Conservation (phyloP, 495 filamentous ascomycete species). For the Lindgomyces ingoldianus region DNA sequence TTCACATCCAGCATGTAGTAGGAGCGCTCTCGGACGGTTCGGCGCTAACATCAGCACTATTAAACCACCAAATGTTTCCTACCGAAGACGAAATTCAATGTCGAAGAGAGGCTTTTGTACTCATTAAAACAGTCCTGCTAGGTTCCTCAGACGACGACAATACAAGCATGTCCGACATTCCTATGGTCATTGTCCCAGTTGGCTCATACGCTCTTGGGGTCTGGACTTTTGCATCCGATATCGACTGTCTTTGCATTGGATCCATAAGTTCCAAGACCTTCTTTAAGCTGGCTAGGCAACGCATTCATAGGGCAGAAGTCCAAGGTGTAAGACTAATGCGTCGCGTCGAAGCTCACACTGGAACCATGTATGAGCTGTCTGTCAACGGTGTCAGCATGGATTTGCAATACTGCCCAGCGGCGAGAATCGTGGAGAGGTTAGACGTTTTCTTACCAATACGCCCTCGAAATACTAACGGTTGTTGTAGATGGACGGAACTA, state of each 20-base stretch:
- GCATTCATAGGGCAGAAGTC: slow-evolving; percentile 48
- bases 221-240: slow-evolving; percentile 57
- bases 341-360: slow-evolving; percentile 53
- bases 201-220: slow-evolving; percentile 62
- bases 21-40: slow-evolving; percentile 1
- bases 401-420: slow-evolving; percentile 61
- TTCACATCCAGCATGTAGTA: neutral
- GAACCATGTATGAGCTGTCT: slow-evolving; percentile 58
- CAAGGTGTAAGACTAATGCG: slow-evolving; percentile 53
- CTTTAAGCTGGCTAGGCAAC: slow-evolving; percentile 54
- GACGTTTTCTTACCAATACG: neutral
- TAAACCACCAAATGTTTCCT: slow-evolving; percentile 44
- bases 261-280: slow-evolving; percentile 57
- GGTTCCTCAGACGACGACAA: slow-evolving; percentile 16
- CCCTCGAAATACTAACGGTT: slow-evolving; percentile 7
- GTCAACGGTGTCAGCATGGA: slow-evolving; percentile 55
- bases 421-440: slow-evolving; percentile 48
- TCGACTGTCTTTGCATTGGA: slow-evolving; percentile 61
- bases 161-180: slow-evolving; percentile 35
- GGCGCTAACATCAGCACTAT: neutral
- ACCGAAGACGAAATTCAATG: slow-evolving; percentile 45
- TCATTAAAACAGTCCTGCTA: slow-evolving; percentile 49
- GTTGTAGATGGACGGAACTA: slow-evolving; percentile 42
- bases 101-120: slow-evolving; percentile 48
- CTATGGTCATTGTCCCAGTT: slow-evolving; percentile 56